Percentiles rank a stretch among this genome's conserved stretches.
Conservation (phyloP, 2,329 filamentous ascomycete species). For the Parastagonospora nodorum region DNA sequence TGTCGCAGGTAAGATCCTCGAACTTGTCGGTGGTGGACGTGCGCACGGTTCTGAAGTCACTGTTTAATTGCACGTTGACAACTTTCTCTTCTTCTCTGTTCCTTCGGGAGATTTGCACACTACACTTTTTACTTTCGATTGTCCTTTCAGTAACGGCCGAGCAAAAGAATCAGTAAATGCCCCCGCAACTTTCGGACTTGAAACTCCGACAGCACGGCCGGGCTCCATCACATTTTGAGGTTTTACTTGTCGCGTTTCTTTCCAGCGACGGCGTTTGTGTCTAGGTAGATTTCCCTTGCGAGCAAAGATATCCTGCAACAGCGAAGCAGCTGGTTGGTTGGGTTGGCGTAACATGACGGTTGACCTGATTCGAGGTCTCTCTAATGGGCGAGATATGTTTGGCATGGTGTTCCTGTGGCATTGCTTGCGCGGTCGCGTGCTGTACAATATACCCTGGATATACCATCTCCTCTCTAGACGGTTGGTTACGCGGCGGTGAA, state of each 20-base stretch:
- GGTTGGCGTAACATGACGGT: constrained; percentile 9
- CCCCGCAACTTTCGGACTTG: constrained; percentile 17
- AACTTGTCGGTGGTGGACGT: constrained; percentile 66
- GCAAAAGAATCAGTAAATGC: constrained; percentile 18
- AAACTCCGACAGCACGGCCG: constrained; percentile 21
- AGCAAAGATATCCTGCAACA: constrained; percentile 17
- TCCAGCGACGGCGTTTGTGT: constrained; percentile 32
- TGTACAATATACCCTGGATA: constrained; percentile 45
- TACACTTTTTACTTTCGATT: constrained; percentile 12
- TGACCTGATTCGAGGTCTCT: constrained; percentile 4
- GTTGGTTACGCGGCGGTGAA: constrained; percentile 1
- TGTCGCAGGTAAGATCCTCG: constrained; percentile 90
- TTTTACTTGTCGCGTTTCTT: constrained; percentile 20
- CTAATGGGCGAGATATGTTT: constrained; percentile 2
- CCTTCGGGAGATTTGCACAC: constrained; percentile 9
- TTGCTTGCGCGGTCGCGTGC: constrained; percentile 19
- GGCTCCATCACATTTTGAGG: constrained; percentile 12
- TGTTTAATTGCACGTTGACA: constrained; percentile 10
- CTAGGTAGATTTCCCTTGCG: constrained; percentile 1
- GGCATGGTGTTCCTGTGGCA: constrained; percentile 23
- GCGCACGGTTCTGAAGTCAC: constrained; percentile 24
- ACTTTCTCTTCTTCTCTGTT: constrained; percentile 10
- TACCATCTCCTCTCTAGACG: constrained; percentile 45
- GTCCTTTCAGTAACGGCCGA: constrained; percentile 23
- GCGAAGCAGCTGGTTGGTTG: constrained; percentile 11